Evolutionary conservation across 768 basidiomycete species (phyloP).

Genomic region (Pilatotrama ljubarskyi): DNA sequence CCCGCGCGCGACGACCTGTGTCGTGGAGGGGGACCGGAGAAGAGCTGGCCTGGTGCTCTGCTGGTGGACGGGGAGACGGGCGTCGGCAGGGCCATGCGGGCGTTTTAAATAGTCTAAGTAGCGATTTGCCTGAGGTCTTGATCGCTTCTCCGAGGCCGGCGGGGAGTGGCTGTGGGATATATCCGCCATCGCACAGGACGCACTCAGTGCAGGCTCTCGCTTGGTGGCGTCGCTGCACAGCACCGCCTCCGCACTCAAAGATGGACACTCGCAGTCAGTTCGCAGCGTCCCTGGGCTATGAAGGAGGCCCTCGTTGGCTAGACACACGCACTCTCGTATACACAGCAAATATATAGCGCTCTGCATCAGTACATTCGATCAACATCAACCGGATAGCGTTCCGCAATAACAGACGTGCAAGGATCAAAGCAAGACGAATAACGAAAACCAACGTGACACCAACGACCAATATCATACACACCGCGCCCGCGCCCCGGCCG

Average conservation of each 20-base stretch:
- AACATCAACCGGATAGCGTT: conserved; percentile 7
- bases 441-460: neutral
- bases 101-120: neutral
- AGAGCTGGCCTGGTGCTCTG: neutral
- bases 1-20: neutral
- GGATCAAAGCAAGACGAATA: conserved; percentile 18
- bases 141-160: neutral
- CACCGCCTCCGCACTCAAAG: too few species aligned
- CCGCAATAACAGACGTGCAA: conserved; percentile 11
- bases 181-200: too few species aligned
- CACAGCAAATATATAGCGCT: conserved; percentile 3
- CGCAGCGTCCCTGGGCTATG: too few species aligned
- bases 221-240: too few species aligned
- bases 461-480: conserved; percentile 1
- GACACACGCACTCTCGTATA: neutral
- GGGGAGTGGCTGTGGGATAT: neutral
- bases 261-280: too few species aligned
- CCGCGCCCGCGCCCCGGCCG: neutral
- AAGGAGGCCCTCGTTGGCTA: too few species aligned
- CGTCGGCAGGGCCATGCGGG: conserved; percentile 6
- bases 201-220: too few species aligned
- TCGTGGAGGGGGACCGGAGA: conserved; percentile 4
- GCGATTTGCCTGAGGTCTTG: neutral
- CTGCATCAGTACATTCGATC: conserved; percentile 10
- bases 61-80: neutral